Evolutionary conservation across 805 yeast species (phyloP).

Genomic region (Kregervanrija fluxuum): DNA sequence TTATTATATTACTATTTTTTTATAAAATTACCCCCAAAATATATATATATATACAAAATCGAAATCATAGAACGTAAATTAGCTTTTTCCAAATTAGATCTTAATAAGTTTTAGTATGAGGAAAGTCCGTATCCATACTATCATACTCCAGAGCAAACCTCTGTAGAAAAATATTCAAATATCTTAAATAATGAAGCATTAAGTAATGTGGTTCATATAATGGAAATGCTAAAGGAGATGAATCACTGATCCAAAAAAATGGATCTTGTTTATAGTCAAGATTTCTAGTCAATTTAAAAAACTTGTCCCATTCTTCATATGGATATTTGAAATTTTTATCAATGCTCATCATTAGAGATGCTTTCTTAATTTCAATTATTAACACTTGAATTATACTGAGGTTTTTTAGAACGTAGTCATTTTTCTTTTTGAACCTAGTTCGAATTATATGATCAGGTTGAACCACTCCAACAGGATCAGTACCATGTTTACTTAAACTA

Average conservation of each 20-base stretch:
- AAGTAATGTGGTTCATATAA: conserved; percentile 63
- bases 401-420: conserved; percentile 17
- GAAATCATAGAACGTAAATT: too few species aligned
- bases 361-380: conserved; percentile 24
- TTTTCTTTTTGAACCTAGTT: conserved; percentile 19
- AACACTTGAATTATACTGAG: conserved; percentile 22
- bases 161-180: conserved; percentile 19
- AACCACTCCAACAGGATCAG: conserved; percentile 2
- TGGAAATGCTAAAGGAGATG: conserved; percentile 65
- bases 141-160: conserved; percentile 21
- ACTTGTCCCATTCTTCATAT: conserved; percentile 45
- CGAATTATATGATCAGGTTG: conserved; percentile 6
- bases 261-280: conserved; percentile 15
- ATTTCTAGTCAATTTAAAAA: conserved; percentile 28
- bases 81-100: too few species aligned
- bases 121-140: not conserved
- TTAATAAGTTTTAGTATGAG: too few species aligned
- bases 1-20: too few species aligned
- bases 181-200: conserved; percentile 20
- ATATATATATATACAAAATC: too few species aligned
- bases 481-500: not conserved
- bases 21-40: too few species aligned
- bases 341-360: conserved; percentile 30
- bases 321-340: conserved; percentile 36
- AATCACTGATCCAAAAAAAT: conserved; percentile 57